Evolutionary conservation across 2,329 filamentous ascomycete species (phyloP).

Genomic region (Talaromyces amestolkiae): DNA sequence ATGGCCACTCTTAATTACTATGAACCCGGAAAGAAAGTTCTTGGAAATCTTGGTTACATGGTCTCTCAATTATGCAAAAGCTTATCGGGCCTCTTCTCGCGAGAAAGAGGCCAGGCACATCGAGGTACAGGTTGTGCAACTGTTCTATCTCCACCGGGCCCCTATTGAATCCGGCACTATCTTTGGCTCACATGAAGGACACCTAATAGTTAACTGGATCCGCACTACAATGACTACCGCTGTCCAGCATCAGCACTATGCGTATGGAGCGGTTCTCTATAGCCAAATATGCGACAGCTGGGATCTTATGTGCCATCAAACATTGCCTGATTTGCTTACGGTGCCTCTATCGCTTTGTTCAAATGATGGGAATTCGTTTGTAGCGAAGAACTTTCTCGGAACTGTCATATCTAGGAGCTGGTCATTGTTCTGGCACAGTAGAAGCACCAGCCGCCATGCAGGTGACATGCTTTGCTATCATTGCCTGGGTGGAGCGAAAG

Average conservation of each 20-base stretch:
- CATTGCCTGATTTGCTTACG: not conserved
- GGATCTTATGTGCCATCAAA: not conserved
- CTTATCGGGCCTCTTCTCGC: not conserved
- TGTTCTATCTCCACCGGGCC: not conserved
- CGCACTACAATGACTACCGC: not conserved
- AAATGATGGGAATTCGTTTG: not conserved
- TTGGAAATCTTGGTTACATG: slow-evolving; percentile 5
- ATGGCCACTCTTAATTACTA: not conserved
- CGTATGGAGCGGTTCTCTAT: not conserved
- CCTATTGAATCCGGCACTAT: not conserved
- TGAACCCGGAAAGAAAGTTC: not conserved
- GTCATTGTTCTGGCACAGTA: not conserved
- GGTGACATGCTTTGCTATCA: not conserved
- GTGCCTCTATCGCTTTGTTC: not conserved
- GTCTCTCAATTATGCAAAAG: slow-evolving; percentile 8
- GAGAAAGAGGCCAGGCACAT: not conserved
- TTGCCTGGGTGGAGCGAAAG: not conserved
- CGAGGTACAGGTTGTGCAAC: not conserved
- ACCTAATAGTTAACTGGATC: not conserved
- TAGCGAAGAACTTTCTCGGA: not conserved
- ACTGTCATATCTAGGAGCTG: not conserved
- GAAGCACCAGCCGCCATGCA: not conserved
- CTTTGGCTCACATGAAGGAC: not conserved
- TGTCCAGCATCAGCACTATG: slow-evolving; percentile 1
- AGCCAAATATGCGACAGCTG: not conserved